Evolutionary conservation across 352 stramenopile species (phyloP).

Genomic region (Phytophthora pisi): DNA sequence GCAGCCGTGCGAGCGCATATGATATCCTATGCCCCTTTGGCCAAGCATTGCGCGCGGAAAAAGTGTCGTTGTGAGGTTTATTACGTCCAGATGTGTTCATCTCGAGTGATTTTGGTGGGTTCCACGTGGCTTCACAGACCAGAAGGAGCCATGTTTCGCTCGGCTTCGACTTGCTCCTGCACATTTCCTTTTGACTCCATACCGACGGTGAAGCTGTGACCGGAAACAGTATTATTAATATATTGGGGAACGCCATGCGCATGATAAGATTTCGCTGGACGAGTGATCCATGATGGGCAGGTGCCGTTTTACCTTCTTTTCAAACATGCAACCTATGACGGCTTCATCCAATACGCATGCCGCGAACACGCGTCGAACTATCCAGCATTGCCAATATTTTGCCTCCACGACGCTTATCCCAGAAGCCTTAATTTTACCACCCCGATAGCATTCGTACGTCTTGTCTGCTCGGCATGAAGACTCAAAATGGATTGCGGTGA

Average conservation of each 20-base stretch:
- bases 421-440: neutral
- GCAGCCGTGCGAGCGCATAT: conserved; percentile 10
- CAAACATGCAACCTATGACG: neutral
- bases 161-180: neutral
- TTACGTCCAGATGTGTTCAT: conserved; percentile 4
- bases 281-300: neutral
- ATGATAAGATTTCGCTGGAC: neutral
- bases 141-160: conserved; percentile 4
- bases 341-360: neutral
- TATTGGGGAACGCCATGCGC: neutral
- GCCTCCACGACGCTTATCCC: neutral
- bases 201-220: neutral
- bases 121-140: conserved; percentile 3
- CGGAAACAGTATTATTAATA: neutral
- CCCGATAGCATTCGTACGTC: neutral
- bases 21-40: conserved; percentile 22
- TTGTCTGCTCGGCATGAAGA: neutral
- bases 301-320: too few species aligned
- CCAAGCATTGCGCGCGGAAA: conserved; percentile 8
- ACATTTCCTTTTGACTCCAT: conserved; percentile 1
- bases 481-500: neutral
- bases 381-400: neutral
- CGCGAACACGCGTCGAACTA: neutral
- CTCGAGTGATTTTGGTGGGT: conserved; percentile 11
- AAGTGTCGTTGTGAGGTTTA: conserved; percentile 11